Base-by-base conservation (phyloP, 306 rosid species). In the Castanopsis chinensis region DNA sequence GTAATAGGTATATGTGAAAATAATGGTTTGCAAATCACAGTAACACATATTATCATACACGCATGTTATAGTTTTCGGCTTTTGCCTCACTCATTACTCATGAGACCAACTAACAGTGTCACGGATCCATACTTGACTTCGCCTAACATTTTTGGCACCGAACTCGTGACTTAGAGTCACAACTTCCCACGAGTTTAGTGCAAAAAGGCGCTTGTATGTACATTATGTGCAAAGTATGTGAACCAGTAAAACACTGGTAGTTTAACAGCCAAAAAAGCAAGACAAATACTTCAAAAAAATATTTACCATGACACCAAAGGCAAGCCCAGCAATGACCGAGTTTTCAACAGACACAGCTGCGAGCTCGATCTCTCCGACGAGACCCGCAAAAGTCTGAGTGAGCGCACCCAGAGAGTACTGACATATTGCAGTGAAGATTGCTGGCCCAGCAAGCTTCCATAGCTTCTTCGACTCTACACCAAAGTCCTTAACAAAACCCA, bases 301-400 rank as follows among this genome's bases (percentile, higher is more conserved):
- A 10, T 12, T 49, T 88, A 92, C 97, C 95, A 92, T 83, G 82
- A 90, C 63, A 18, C 97, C 97, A 45, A 78, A 90, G 68, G 95
- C 92, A 0, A 92, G 74, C 21, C 97, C 97, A 17, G 89, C 91
- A 61, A 92, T 3, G 74, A 88, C 92, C 14, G 93, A 90, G 78
- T 90, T 92, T 78, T 82, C 97, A 41, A 92, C 90, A 1, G 97
- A 74, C 82, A 92, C 71, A 4, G 97, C 95, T 0, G 95, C 97
- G 64, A 92, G 97, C 23, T 87, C 90, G 6, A 92, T 74, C 20
- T 89, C 95, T 0, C 80, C 86, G 6, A 86, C 67, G 0, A 28
- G 82, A 52, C 97, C 95, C 17, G 83, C 59, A 71, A 90, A 90
- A 2, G 87, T 77, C 57, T 77, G 93, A 80, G 92, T 90, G 85